Conservation (phyloP, 208 protist genomes). For the Angomonas deanei region DNA sequence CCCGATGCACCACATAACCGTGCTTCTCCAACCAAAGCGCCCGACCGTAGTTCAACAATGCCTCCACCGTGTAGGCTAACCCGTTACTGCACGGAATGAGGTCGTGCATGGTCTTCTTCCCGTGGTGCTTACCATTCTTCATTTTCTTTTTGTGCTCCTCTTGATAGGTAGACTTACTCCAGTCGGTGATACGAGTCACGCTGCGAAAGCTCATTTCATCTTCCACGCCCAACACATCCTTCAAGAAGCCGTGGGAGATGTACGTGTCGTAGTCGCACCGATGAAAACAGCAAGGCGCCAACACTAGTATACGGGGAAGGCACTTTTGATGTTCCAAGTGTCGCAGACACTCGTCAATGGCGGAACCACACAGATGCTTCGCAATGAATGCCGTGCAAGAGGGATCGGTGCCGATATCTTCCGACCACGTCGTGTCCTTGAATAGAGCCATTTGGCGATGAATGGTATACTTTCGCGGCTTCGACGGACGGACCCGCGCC, state of each 20-base stretch:
- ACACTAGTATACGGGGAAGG: slow-evolving; percentile 55
- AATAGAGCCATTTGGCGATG: slow-evolving; percentile 37
- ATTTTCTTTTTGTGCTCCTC: not conserved
- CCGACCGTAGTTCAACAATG: slow-evolving; percentile 59
- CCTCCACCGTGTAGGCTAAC: slow-evolving; percentile 42
- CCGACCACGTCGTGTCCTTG: slow-evolving; percentile 39
- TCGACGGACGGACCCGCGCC: slow-evolving; percentile 25
- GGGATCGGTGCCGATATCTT: slow-evolving; percentile 27
- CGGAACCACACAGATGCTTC: slow-evolving; percentile 81
- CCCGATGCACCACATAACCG: slow-evolving; percentile 37
- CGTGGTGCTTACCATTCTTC: not conserved
- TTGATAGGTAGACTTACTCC: slow-evolving; percentile 61
- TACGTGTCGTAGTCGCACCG: slow-evolving; percentile 53
- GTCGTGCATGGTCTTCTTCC: slow-evolving; percentile 22
- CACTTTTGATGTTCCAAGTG: slow-evolving; percentile 39
- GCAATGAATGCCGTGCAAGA: slow-evolving; percentile 45
- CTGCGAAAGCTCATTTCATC: slow-evolving; percentile 20
- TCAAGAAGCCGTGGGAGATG: slow-evolving; percentile 42
- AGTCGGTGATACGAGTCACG: slow-evolving; percentile 59
- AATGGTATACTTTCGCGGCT: slow-evolving; percentile 20
- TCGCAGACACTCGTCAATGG: slow-evolving; percentile 60
- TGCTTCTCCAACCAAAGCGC: slow-evolving; percentile 42
- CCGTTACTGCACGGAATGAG: slow-evolving; percentile 41
- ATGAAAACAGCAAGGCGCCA: slow-evolving; percentile 79
- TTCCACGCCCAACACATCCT: slow-evolving; percentile 21